Conservation (phyloP, 1,284 basidiomycete genomes). For the Rhodotorula mucilaginosa region DNA sequence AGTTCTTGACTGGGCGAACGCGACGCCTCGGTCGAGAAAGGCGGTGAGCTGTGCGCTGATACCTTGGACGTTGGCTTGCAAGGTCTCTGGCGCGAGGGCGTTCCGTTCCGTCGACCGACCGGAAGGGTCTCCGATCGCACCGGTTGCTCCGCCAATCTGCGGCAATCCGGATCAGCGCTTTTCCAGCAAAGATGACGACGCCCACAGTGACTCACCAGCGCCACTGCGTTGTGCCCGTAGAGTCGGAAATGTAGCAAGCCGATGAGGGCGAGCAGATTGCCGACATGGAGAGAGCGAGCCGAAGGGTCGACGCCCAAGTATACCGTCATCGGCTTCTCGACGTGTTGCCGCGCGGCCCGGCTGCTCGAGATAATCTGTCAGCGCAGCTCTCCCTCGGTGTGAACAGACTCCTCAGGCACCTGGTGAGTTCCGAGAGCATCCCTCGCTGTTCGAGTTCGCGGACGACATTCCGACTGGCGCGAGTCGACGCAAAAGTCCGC, state of each 20-base stretch:
- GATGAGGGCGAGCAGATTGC: constrained; percentile 86
- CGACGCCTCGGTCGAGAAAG: constrained; percentile 69
- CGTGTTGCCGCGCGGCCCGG: constrained; percentile 29
- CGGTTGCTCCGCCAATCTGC: constrained; percentile 93
- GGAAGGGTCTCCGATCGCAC: constrained; percentile 93
- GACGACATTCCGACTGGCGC: constrained; percentile 43
- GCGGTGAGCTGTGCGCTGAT: constrained; percentile 65
- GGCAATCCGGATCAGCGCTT: neutral
- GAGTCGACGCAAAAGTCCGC: constrained; percentile 16
- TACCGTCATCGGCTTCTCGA: constrained; percentile 55
- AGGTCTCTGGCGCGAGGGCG: constrained; percentile 60
- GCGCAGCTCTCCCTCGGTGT: neutral
- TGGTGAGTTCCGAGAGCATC: constrained; percentile 52
- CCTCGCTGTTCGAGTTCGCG: constrained; percentile 52
- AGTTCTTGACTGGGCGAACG: constrained; percentile 57
- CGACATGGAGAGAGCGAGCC: constrained; percentile 82
- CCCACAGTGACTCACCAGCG: constrained; percentile 59
- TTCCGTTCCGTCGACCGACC: constrained; percentile 81
- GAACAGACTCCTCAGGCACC: constrained; percentile 42
- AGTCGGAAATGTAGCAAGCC: constrained; percentile 82
- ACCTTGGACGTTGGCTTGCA: constrained; percentile 65
- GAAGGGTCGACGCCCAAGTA: constrained; percentile 78
- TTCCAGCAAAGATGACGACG: no score
- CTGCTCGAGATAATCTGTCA: neutral
- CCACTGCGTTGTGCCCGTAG: constrained; percentile 74